phyloP scores from a whole-genome alignment of 176 grass and related monocot species.

The Elymus sibiricus region DNA sequence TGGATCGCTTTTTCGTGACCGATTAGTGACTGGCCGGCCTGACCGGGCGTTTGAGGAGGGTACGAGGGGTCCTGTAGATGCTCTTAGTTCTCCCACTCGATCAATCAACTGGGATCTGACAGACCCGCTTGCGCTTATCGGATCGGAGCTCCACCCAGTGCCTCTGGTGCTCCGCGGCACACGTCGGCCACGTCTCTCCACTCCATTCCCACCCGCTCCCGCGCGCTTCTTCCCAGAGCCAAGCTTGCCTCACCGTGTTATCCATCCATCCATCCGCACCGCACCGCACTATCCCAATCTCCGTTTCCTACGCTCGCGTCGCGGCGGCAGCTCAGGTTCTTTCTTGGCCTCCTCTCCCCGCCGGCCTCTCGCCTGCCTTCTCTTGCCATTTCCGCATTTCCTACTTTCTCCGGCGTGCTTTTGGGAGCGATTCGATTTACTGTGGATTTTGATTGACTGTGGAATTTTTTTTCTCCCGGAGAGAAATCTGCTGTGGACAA shows the following conservation, averaged over 20 bases:
- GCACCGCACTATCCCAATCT: not conserved
- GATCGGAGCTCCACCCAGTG: too few relatives aligned
- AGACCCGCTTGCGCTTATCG: too few relatives aligned
- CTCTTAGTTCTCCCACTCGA: too few relatives aligned
- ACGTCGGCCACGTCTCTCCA: not conserved
- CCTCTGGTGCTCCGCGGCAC: constrained; percentile 26
- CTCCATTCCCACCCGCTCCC: not conserved
- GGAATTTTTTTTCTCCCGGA: too few relatives aligned
- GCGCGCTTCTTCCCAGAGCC: not conserved
- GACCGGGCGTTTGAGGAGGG: too few relatives aligned
- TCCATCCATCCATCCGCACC: constrained; percentile 5
- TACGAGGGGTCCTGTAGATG: too few relatives aligned
- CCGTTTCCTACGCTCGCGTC: not conserved
- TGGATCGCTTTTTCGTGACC: too few relatives aligned
- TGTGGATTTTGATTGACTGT: too few relatives aligned
- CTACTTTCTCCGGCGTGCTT: not conserved
- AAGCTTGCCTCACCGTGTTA: not conserved
- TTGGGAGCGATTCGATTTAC: too few relatives aligned
- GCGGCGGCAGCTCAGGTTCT: not conserved
- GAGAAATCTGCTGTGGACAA: too few relatives aligned
- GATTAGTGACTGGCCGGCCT: too few relatives aligned
- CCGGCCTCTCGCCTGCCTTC: not conserved
- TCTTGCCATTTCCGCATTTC: not conserved
- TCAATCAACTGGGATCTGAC: too few relatives aligned
- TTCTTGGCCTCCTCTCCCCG: not conserved